These are phyloP conservation scores for Oenanthe javanica DNA, from an alignment of 140 eudicot genomes.

Conservation along the genomic window DNA sequence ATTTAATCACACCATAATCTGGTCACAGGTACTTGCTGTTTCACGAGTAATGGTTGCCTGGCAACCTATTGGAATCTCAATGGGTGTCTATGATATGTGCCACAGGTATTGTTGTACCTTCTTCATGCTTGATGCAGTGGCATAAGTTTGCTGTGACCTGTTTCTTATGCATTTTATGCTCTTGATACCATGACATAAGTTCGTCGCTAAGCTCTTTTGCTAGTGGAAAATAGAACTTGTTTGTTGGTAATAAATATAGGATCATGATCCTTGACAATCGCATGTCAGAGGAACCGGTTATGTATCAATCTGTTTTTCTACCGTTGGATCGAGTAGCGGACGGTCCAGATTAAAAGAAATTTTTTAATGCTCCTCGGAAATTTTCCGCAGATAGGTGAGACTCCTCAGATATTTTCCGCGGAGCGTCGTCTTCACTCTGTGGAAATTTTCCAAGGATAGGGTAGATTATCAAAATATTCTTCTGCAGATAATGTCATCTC, in stretches of 20 bases:
- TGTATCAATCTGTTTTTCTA: too few species aligned
- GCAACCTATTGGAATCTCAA: conserved; percentile 96
- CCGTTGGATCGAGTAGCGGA: too few species aligned
- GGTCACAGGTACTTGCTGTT: conserved; percentile 90
- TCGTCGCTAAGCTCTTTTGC: background rate
- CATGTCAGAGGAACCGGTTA: too few species aligned
- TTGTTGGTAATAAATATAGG: background rate
- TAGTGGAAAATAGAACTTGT: background rate
- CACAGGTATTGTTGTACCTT: conserved; percentile 62
- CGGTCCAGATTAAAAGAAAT: too few species aligned
- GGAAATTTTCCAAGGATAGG: too few species aligned
- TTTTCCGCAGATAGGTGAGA: too few species aligned
- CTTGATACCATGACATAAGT: background rate
- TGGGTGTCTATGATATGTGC: conserved; percentile 99
- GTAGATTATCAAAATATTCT: too few species aligned
- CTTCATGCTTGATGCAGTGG: background rate
- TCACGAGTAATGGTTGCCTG: conserved; percentile 99
- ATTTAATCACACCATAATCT: conserved; percentile 12
- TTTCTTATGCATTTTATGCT: background rate
- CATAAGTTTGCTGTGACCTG: background rate
- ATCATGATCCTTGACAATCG: too few species aligned
- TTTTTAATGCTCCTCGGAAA: too few species aligned
- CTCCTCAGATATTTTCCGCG: too few species aligned
- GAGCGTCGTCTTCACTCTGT: too few species aligned
- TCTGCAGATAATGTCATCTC: conserved; percentile 35